Conservation (phyloP, 2,329 filamentous ascomycete species). For the Hymenoscyphus linearis region DNA sequence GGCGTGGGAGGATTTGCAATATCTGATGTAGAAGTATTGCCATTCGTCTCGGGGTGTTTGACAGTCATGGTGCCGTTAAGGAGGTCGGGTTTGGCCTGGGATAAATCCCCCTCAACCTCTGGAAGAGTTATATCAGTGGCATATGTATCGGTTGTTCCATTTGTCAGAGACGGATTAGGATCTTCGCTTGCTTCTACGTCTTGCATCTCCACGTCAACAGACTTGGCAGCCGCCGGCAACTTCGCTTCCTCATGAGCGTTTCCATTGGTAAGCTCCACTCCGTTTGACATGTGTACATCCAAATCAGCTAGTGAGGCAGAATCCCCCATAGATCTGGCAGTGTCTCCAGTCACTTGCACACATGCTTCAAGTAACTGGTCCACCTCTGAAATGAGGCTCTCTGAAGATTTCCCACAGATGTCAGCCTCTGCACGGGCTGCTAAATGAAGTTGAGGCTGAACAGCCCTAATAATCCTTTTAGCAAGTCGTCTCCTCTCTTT, state of each 20-base stretch:
- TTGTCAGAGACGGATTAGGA: conserved; percentile 2
- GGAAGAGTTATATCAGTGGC: conserved; percentile 1
- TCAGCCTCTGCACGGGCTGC: conserved; percentile 79
- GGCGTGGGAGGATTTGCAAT: conserved; percentile 50
- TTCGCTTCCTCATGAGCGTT: conserved; percentile 8
- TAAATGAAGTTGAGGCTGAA: conserved; percentile 72
- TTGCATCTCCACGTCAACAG: conserved; percentile 34
- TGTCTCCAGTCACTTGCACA: conserved; percentile 42
- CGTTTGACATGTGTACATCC: conserved; percentile 21
- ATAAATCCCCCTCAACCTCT: conserved; percentile 21
- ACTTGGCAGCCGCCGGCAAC: conserved; percentile 14
- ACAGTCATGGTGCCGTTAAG: conserved; percentile 27
- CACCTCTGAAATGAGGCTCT: conserved; percentile 66
- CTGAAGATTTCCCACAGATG: conserved; percentile 63
- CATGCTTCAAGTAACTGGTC: conserved; percentile 67
- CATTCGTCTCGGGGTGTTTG: conserved; percentile 44
- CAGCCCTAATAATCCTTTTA: conserved; percentile 79
- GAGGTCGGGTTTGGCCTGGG: conserved; percentile 21
- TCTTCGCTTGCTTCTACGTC: conserved; percentile 31
- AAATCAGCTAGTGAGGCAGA: conserved; percentile 34
- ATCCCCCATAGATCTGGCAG: conserved; percentile 37
- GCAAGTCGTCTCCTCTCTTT: conserved; percentile 80
- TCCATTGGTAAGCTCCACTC: conserved; percentile 8
- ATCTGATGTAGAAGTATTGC: conserved; percentile 33
- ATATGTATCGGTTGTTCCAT: conserved; percentile 18